Conservation (phyloP, 2,329 filamentous ascomycete species). For the Fusarium vanettenii region DNA sequence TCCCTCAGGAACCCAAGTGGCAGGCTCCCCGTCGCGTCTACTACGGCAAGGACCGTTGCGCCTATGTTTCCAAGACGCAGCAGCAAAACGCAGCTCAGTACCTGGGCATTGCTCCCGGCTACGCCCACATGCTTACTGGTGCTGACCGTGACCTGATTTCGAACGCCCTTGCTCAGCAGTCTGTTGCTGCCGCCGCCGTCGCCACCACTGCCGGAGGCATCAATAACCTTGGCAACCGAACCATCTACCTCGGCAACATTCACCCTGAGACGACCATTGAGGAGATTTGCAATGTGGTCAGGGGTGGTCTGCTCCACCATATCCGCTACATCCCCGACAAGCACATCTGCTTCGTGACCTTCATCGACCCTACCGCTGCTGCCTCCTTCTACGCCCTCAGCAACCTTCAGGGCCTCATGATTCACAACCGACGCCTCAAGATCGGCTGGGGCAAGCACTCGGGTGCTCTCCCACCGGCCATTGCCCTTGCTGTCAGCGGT, state of each 20-base stretch:
- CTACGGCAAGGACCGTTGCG: conserved; percentile 98
- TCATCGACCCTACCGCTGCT: conserved; percentile 97
- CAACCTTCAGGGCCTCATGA: conserved; percentile 98
- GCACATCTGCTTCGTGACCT: conserved; percentile 99
- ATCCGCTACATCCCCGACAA: conserved; percentile 99
- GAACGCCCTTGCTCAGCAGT: conserved; percentile 95
- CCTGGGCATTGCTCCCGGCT: conserved; percentile 94
- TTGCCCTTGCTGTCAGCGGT: conserved; percentile 94
- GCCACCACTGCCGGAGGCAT: conserved; percentile 96
- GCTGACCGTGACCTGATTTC: conserved; percentile 97
- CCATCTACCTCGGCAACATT: conserved; percentile 98
- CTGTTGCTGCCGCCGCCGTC: conserved; percentile 94
- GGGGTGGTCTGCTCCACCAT: conserved; percentile 94
- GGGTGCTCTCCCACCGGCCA: conserved; percentile 92
- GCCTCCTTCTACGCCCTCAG: conserved; percentile 98
- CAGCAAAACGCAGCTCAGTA: conserved; percentile 99
- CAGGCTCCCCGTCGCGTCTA: conserved; percentile 94
- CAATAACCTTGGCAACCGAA: conserved; percentile 96
- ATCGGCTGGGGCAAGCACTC: conserved; percentile 99
- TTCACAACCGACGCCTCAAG: conserved; percentile 97
- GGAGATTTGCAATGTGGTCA: conserved; percentile 99
- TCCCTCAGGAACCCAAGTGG: conserved; percentile 97
- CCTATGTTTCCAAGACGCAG: conserved; percentile 99
- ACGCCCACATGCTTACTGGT: conserved; percentile 95
- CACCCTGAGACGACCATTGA: conserved; percentile 99